Conservation (phyloP, 2,329 filamentous ascomycete genomes). For the Pestalotiopsis sp. region DNA sequence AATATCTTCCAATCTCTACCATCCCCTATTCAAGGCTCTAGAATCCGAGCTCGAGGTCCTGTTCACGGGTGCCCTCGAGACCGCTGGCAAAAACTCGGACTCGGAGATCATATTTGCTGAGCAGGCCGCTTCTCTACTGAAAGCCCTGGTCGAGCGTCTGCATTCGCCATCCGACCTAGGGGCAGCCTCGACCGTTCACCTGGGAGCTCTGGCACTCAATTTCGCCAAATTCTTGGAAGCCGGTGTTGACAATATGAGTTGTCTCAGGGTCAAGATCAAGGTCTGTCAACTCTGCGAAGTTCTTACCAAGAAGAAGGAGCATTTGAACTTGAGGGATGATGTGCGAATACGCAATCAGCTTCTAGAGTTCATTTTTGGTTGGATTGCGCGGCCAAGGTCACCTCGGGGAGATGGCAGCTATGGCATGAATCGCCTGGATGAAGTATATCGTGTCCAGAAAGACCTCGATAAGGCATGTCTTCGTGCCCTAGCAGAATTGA, state of each 20-base stretch:
- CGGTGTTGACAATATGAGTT: slow-evolving; percentile 56
- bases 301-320: slow-evolving; percentile 67
- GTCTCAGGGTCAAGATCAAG: slow-evolving; percentile 67
- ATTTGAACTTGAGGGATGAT: slow-evolving; percentile 69
- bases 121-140: slow-evolving; percentile 66
- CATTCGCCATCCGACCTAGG: slow-evolving; percentile 66
- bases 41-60: slow-evolving; percentile 66
- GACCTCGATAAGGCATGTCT: slow-evolving; percentile 70
- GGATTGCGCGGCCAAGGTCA: slow-evolving; percentile 65
- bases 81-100: slow-evolving; percentile 55
- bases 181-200: slow-evolving; percentile 63
- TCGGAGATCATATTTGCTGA: slow-evolving; percentile 68
- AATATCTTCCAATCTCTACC: slow-evolving; percentile 62
- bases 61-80: slow-evolving; percentile 58
- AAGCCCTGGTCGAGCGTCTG: slow-evolving; percentile 64
- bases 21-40: slow-evolving; percentile 65
- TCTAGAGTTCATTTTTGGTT: slow-evolving; percentile 68
- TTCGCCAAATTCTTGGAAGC: slow-evolving; percentile 69
- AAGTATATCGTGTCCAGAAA: slow-evolving; percentile 59
- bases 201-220: slow-evolving; percentile 65
- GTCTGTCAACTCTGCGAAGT: slow-evolving; percentile 69
- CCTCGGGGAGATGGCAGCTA: slow-evolving; percentile 46
- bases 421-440: slow-evolving; percentile 52
- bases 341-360: slow-evolving; percentile 70
- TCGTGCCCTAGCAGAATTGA: slow-evolving; percentile 66